A percentile compares a stretch with the other conserved stretches of the same genome.
These are phyloP conservation scores for Mitragyna speciosa DNA, from an alignment of 257 asterid genomes.

Conservation along the genomic window DNA sequence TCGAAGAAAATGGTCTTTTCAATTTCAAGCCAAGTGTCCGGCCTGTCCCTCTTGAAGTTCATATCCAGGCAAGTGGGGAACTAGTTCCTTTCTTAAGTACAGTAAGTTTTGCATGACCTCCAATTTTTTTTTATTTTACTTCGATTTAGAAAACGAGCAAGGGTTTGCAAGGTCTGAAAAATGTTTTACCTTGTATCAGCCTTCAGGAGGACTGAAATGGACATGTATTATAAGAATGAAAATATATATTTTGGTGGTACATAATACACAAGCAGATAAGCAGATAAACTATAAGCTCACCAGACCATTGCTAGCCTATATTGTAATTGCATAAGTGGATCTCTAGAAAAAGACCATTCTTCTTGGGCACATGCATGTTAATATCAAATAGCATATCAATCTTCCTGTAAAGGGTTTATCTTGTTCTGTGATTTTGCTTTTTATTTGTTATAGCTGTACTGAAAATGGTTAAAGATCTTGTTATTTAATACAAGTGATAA, in stretches of 20 bases:
- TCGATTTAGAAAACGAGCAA: neutral
- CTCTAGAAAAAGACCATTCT: neutral
- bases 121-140: neutral
- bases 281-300: neutral
- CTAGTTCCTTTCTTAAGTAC: conserved; percentile 19
- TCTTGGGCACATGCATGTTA: neutral
- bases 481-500: neutral
- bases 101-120: neutral
- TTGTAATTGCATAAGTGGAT: neutral
- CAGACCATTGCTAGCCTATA: neutral
- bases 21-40: conserved; percentile 99
- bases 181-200: neutral
- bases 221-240: neutral
- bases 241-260: neutral
- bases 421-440: neutral
- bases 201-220: neutral
- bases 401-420: neutral
- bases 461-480: neutral
- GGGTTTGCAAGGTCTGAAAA: neutral
- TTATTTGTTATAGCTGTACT: neutral
- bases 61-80: conserved; percentile 80
- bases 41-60: conserved; percentile 99
- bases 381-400: neutral
- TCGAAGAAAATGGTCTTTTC: conserved; percentile 86
- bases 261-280: neutral